phyloP scores from a whole-genome alignment of 306 rosid genomes.

The Pterocarpus santalinus region DNA sequence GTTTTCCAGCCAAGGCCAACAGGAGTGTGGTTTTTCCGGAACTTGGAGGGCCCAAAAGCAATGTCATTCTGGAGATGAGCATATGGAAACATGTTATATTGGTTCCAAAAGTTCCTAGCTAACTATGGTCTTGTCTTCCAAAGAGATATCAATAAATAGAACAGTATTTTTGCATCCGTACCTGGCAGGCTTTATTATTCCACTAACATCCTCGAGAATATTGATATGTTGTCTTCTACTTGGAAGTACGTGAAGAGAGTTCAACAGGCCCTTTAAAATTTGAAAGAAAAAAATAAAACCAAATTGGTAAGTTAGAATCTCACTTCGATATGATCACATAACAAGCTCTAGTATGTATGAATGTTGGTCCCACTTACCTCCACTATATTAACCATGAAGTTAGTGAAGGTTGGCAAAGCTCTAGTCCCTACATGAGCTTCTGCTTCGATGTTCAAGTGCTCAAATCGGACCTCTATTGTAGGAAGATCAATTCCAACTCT shows the following conservation, averaged over 20 bases:
- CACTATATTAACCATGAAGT: slow-evolving; percentile 63
- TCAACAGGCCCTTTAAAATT: slow-evolving; percentile 51
- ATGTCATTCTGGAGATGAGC: slow-evolving; percentile 58
- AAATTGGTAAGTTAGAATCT: slow-evolving; percentile 12
- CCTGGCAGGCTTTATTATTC: slow-evolving; percentile 87
- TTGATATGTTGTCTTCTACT: slow-evolving; percentile 50
- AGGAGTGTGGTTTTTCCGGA: slow-evolving; percentile 78
- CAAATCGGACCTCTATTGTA: slow-evolving; percentile 79
- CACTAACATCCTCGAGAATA: slow-evolving; percentile 78
- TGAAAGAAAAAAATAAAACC: background rate
- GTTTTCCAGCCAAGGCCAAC: slow-evolving; percentile 71
- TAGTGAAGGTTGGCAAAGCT: slow-evolving; percentile 74
- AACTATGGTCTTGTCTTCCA: background rate
- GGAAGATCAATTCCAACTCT: slow-evolving; percentile 86
- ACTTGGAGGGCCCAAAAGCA: slow-evolving; percentile 79
- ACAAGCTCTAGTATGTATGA: background rate
- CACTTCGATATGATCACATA: slow-evolving; percentile 13
- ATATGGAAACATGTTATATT: background rate
- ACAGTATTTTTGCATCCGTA: slow-evolving; percentile 6
- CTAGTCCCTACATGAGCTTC: slow-evolving; percentile 78
- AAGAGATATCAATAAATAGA: slow-evolving; percentile 11
- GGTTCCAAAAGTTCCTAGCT: background rate
- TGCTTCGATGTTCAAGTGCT: slow-evolving; percentile 76
- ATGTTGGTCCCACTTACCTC: slow-evolving; percentile 53
- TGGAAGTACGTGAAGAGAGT: slow-evolving; percentile 50